Evolutionary conservation across 345 rosid genomes (phyloP).

Genomic region (Eucalyptus polybractea): DNA sequence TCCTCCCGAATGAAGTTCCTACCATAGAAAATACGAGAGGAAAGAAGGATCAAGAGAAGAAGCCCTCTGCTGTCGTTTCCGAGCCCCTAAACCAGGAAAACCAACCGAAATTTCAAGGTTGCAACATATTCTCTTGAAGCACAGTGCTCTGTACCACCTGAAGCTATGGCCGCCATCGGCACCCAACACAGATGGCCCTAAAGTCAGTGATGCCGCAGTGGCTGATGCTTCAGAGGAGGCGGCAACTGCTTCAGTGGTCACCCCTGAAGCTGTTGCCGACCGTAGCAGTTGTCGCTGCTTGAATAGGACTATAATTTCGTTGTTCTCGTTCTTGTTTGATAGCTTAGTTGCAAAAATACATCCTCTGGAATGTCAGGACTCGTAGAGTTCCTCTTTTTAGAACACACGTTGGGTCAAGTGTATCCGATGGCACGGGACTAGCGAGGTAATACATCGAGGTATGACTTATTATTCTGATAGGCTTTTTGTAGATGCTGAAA

Average conservation of each 20-base stretch:
- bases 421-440: not conserved
- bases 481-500: not conserved
- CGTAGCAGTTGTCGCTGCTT: not conserved
- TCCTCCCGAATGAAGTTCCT: slow-evolving; percentile 74
- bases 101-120: slow-evolving; percentile 2
- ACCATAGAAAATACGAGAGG: slow-evolving; percentile 46
- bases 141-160: not conserved
- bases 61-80: slow-evolving; percentile 41
- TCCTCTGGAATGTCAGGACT: not conserved
- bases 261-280: not conserved
- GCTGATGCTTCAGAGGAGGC: not conserved
- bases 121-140: not conserved
- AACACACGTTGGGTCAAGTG: not conserved
- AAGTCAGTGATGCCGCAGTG: not conserved
- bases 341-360: not conserved
- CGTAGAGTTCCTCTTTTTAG: not conserved
- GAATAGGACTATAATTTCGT: not conserved
- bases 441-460: not conserved
- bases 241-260: not conserved
- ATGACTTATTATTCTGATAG: not conserved
- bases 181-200: not conserved
- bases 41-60: slow-evolving; percentile 63
- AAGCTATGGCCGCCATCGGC: not conserved
- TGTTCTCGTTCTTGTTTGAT: not conserved
- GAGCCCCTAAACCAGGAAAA: slow-evolving; percentile 77